Conservation (phyloP, 2,329 filamentous ascomycete species). For the Pseudocercospora pini-densiflorae region DNA sequence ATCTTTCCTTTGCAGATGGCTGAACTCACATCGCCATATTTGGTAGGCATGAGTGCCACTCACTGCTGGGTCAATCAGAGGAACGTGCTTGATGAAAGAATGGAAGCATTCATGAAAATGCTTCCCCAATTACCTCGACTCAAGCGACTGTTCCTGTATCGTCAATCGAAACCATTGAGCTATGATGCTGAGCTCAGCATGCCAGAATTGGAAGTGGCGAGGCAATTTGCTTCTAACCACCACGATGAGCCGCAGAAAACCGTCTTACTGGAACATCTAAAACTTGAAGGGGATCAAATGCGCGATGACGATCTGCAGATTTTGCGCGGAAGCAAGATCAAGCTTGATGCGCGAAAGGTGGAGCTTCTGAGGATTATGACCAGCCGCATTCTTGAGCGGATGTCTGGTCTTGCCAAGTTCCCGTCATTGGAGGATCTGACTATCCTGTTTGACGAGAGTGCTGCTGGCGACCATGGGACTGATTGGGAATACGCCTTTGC, state of each 20-base stretch:
- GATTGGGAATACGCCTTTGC: slow-evolving; percentile 7
- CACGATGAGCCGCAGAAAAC: background rate
- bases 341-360: background rate
- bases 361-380: slow-evolving; percentile 8
- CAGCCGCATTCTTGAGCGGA: slow-evolving; percentile 4
- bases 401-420: background rate
- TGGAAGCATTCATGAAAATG: background rate
- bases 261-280: background rate
- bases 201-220: background rate
- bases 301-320: background rate
- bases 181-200: background rate
- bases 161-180: background rate
- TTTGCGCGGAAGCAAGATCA: background rate
- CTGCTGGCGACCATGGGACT: background rate
- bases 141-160: background rate
- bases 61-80: slow-evolving; percentile 1
- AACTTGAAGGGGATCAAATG: background rate
- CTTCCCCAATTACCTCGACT: background rate
- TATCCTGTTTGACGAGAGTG: background rate
- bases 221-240: background rate
- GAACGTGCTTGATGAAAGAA: background rate
- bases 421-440: background rate
- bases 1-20: background rate
- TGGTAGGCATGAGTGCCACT: background rate
- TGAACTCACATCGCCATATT: background rate